Conservation (phyloP, 257 asterid genomes). For the Sherardia arvensis region DNA sequence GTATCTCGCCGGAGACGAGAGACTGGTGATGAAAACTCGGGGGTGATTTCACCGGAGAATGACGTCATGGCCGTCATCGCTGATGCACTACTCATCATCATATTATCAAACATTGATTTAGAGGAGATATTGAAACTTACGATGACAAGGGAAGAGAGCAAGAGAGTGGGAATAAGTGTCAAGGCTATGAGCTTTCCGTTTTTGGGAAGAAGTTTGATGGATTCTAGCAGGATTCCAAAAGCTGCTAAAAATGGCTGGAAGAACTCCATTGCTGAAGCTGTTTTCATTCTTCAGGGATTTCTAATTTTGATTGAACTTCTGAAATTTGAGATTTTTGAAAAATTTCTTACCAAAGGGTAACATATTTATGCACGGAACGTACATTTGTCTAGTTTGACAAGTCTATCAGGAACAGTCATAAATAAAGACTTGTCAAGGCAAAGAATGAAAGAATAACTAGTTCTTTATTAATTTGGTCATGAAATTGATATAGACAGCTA, state of each 20-base stretch:
- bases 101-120: constrained; percentile 13
- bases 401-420: neutral
- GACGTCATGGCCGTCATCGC: no score
- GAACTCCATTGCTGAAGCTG: neutral
- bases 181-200: constrained; percentile 18
- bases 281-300: neutral
- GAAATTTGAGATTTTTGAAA: neutral
- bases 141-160: constrained; percentile 14
- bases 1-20: constrained; percentile 9
- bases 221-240: constrained; percentile 16
- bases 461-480: neutral
- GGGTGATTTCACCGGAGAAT: constrained; percentile 3
- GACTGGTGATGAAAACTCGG: constrained; percentile 3
- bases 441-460: neutral
- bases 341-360: no score
- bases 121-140: constrained; percentile 14
- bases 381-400: constrained; percentile 1
- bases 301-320: neutral
- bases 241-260: constrained; percentile 13
- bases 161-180: constrained; percentile 10
- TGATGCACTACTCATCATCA: constrained; percentile 6
- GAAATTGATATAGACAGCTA: no score
- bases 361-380: neutral
- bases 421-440: neutral
- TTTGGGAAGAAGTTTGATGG: constrained; percentile 19